Conservation (phyloP, 2,329 filamentous ascomycete species). For the Xylaria sp. region DNA sequence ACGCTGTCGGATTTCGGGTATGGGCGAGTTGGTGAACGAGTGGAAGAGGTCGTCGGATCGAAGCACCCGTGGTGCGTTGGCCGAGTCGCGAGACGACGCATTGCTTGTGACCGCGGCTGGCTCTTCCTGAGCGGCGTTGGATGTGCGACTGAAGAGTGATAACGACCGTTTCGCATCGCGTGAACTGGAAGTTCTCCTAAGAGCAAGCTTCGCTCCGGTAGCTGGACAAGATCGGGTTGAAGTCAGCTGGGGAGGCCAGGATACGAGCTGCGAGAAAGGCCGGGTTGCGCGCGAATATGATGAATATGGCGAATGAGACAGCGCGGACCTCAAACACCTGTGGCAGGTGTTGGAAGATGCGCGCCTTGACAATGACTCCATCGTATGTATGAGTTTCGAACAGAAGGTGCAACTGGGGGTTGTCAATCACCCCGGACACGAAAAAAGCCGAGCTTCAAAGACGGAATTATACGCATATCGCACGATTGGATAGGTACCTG, state of each 20-base stretch:
- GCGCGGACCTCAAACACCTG: constrained; percentile 42
- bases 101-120: constrained; percentile 31
- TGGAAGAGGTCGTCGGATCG: constrained; percentile 89
- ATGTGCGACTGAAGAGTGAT: constrained; percentile 45
- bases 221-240: constrained; percentile 28
- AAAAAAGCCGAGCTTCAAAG: constrained; percentile 16
- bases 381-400: constrained; percentile 25
- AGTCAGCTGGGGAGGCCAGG: constrained; percentile 25
- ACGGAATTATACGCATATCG: constrained; percentile 14
- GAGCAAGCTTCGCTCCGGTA: constrained; percentile 30
- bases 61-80: constrained; percentile 55
- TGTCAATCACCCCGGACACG: neutral
- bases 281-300: constrained; percentile 36
- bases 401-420: constrained; percentile 3
- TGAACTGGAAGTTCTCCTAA: constrained; percentile 10
- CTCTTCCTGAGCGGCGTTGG: constrained; percentile 39
- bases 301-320: constrained; percentile 36
- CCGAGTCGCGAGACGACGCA: constrained; percentile 33
- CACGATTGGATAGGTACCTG: constrained; percentile 12
- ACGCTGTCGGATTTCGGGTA: constrained; percentile 85
- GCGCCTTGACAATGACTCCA: constrained; percentile 47
- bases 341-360: constrained; percentile 46
- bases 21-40: constrained; percentile 87
- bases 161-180: constrained; percentile 38
- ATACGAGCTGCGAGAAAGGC: constrained; percentile 40